phyloP scores from a whole-genome alignment of 2,329 filamentous ascomycete species.

The Diplodia scrobiculata region DNA sequence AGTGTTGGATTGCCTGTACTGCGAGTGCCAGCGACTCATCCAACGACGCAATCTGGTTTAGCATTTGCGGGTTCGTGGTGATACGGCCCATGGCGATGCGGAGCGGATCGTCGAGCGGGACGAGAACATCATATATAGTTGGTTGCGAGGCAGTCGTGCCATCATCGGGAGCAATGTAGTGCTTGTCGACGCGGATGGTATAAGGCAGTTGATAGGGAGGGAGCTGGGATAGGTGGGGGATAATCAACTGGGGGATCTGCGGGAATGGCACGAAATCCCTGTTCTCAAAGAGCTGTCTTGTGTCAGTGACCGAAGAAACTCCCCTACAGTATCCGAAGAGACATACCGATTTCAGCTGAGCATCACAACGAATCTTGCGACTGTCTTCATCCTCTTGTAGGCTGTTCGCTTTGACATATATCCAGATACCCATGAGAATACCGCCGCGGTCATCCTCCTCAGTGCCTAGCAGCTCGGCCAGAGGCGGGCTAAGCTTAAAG shows the following conservation, averaged over 20 bases:
- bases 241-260: constrained; percentile 76
- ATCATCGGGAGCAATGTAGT: constrained; percentile 68
- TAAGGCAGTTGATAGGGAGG: constrained; percentile 83
- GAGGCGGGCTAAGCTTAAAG: constrained; percentile 73
- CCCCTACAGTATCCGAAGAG: constrained; percentile 25
- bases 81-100: constrained; percentile 56
- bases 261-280: constrained; percentile 81
- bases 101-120: constrained; percentile 81
- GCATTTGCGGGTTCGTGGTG: constrained; percentile 68
- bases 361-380: constrained; percentile 87
- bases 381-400: constrained; percentile 95
- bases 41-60: constrained; percentile 73
- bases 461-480: constrained; percentile 84
- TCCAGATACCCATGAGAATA: constrained; percentile 89
- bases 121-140: constrained; percentile 87
- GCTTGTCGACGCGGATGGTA: constrained; percentile 83
- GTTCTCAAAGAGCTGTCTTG: constrained; percentile 64
- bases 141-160: constrained; percentile 64
- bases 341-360: constrained; percentile 72
- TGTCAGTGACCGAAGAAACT: constrained; percentile 18
- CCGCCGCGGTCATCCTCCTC: constrained; percentile 84
- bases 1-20: constrained; percentile 78
- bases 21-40: constrained; percentile 86
- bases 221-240: constrained; percentile 74
- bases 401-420: constrained; percentile 83